Conservation (phyloP, 306 rosid species). For the Begonia fuchsioides region DNA sequence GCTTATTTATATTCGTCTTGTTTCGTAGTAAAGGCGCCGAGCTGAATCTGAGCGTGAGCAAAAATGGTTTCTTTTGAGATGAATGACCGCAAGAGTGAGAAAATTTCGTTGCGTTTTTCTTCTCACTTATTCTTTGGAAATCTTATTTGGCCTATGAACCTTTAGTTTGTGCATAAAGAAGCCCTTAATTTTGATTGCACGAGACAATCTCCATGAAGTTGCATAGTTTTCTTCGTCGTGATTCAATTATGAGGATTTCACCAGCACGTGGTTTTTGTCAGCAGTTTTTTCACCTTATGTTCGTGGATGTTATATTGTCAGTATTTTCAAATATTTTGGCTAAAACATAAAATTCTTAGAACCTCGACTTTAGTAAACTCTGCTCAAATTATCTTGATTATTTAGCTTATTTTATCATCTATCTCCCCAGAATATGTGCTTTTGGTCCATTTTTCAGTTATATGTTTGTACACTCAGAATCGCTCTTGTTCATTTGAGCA, state of each 20-base stretch:
- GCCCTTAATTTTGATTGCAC: not conserved
- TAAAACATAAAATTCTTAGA: too few species aligned
- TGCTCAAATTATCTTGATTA: too few species aligned
- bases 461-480: not conserved
- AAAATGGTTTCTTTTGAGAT: constrained; percentile 89
- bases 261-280: too few species aligned
- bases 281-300: too few species aligned
- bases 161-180: not conserved
- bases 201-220: not conserved
- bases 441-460: not conserved
- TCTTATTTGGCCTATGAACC: not conserved
- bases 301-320: too few species aligned
- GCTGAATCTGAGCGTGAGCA: constrained; percentile 14
- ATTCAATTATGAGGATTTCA: not conserved
- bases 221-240: not conserved
- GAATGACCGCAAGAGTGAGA: constrained; percentile 96
- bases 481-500: too few species aligned
- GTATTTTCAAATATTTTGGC: too few species aligned
- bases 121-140: not conserved
- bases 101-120: not conserved
- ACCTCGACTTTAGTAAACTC: too few species aligned
- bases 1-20: not conserved
- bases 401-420: too few species aligned
- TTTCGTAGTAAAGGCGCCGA: constrained; percentile 28
- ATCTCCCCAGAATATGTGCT: not conserved